Evolutionary conservation across 1,284 basidiomycete species (phyloP).

Genomic region (Sphaerobolus stellatus): DNA sequence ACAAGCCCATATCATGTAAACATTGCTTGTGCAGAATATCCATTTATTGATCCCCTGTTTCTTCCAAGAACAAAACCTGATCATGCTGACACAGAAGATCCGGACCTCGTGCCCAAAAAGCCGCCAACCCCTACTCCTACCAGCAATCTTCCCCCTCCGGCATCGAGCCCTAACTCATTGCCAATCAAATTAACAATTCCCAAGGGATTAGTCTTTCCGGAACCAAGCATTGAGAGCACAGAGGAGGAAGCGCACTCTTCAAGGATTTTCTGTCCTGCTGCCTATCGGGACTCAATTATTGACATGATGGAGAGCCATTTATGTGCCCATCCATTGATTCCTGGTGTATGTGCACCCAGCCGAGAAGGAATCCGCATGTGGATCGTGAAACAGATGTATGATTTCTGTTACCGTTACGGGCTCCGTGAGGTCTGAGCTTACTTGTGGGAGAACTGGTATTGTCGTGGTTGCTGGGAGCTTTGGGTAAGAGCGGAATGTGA

Average conservation of each 20-base stretch:
- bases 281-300: conserved; percentile 19
- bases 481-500: conserved; percentile 23
- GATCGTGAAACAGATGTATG: conserved; percentile 32
- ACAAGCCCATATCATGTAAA: neutral
- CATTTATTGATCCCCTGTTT: neutral
- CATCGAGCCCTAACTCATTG: too few species aligned
- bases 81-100: neutral
- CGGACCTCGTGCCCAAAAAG: neutral
- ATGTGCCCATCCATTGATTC: conserved; percentile 33
- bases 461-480: conserved; percentile 27
- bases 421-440: conserved; percentile 31
- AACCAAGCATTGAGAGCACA: neutral
- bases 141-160: too few species aligned
- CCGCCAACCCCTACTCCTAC: neutral
- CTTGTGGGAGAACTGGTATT: conserved; percentile 35
- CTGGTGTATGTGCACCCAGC: conserved; percentile 25
- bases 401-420: conserved; percentile 27
- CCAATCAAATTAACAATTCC: too few species aligned
- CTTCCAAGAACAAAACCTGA: neutral
- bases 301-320: conserved; percentile 28
- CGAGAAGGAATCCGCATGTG: conserved; percentile 25
- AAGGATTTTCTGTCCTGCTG: conserved; percentile 20
- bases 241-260: neutral
- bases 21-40: neutral
- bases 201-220: neutral